Conservation (phyloP, 1,284 basidiomycete genomes). For the Marasmius oreades region DNA sequence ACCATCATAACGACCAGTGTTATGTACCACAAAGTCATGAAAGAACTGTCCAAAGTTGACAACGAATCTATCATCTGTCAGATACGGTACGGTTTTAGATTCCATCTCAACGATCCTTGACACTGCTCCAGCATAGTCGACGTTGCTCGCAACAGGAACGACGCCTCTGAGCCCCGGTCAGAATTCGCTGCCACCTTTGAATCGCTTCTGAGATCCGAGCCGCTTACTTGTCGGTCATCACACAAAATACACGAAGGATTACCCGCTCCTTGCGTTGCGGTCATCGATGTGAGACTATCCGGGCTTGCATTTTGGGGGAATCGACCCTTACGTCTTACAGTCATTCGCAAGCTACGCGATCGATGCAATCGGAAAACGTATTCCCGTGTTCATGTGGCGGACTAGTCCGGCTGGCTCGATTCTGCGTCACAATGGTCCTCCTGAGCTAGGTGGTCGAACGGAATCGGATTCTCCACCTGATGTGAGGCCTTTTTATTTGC, state of each 20-base stretch:
- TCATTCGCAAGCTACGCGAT: slow-evolving; percentile 1
- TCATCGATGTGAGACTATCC: not conserved
- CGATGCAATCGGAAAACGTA: not conserved
- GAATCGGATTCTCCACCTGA: not conserved
- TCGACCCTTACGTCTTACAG: not conserved
- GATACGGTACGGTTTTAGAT: not conserved
- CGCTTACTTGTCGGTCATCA: not conserved
- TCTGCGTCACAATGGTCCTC: not conserved
- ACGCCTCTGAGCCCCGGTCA: not conserved
- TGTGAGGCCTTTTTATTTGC: not conserved
- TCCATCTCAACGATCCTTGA: not conserved
- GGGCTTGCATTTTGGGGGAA: too few relatives aligned
- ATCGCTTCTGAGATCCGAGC: not conserved
- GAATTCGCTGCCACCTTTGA: not conserved
- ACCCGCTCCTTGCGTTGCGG: not conserved
- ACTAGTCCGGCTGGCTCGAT: slow-evolving; percentile 1
- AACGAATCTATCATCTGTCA: too few relatives aligned
- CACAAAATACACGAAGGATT: not conserved
- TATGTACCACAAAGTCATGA: not conserved
- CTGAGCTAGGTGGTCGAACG: not conserved
- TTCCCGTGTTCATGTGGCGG: not conserved
- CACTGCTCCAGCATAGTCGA: not conserved
- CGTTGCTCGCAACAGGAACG: not conserved
- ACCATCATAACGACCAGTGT: not conserved
- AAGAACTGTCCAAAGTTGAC: not conserved